Evolutionary conservation across 768 basidiomycete genomes (phyloP).

Genomic region (Lentinula sp.): DNA sequence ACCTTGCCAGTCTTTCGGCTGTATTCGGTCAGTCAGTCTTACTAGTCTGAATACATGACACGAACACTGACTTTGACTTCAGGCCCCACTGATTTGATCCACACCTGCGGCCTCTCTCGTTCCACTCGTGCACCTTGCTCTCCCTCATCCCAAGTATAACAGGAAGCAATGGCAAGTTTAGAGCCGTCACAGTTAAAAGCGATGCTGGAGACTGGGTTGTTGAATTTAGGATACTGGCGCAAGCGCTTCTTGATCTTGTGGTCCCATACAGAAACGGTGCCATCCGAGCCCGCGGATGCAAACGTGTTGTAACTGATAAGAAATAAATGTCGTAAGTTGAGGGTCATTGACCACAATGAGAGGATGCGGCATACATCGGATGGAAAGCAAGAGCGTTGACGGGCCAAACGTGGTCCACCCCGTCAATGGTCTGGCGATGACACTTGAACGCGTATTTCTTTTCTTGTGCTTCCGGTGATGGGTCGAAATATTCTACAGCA

Average conservation of each 20-base stretch:
- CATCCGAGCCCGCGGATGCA: conserved; percentile 92
- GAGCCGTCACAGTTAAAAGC: conserved; percentile 82
- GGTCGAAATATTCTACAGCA: conserved; percentile 95
- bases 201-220: conserved; percentile 67
- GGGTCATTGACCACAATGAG: background rate
- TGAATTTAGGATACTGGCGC: conserved; percentile 81
- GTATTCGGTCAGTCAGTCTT: background rate
- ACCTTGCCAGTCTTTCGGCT: background rate
- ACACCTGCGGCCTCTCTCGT: conserved; percentile 55
- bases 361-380: conserved; percentile 47
- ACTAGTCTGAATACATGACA: background rate
- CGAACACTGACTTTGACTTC: conserved; percentile 60
- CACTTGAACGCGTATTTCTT: conserved; percentile 96
- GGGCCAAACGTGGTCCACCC: conserved; percentile 94
- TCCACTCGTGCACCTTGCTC: conserved; percentile 59
- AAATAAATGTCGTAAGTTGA: background rate
- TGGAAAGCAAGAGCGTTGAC: conserved; percentile 96
- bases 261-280: conserved; percentile 95
- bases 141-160: conserved; percentile 90
- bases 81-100: conserved; percentile 61
- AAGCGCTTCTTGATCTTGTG: conserved; percentile 94
- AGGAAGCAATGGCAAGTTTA: conserved; percentile 75
- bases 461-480: conserved; percentile 67
- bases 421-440: conserved; percentile 84
- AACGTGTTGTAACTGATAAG: conserved; percentile 79